Evolutionary conservation across 192 early-diverging fungal genomes (phyloP).

Genomic region (Hyaloraphidium curvatum): DNA sequence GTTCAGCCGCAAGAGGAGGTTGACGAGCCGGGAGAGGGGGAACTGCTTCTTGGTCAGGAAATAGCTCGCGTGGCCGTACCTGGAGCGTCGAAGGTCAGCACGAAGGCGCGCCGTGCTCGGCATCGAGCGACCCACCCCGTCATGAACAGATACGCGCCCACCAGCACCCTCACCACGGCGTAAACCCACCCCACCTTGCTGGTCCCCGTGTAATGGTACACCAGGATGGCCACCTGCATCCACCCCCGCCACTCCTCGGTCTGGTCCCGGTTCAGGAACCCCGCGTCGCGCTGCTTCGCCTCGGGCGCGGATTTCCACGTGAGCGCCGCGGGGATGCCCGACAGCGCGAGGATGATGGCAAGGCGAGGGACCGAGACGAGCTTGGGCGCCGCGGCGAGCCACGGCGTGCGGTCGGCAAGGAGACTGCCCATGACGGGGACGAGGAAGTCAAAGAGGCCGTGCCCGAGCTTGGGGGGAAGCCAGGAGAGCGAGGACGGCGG

Average conservation of each 20-base stretch:
- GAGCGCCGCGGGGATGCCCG: slow-evolving; percentile 20
- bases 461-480: slow-evolving; percentile 21
- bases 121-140: too few species aligned
- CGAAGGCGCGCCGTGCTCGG: too few species aligned
- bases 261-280: slow-evolving; percentile 53
- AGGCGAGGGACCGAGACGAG: slow-evolving; percentile 26
- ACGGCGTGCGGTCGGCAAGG: slow-evolving; percentile 41
- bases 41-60: slow-evolving; percentile 52
- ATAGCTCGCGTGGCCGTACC: slow-evolving; percentile 55
- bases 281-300: slow-evolving; percentile 16
- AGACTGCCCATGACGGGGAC: slow-evolving; percentile 36
- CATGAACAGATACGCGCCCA: slow-evolving; percentile 63
- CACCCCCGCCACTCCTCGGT: slow-evolving; percentile 79
- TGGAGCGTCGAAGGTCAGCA: too few species aligned
- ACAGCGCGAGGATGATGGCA: slow-evolving; percentile 16
- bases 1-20: slow-evolving; percentile 44
- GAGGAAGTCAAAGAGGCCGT: slow-evolving; percentile 28
- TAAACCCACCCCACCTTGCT: slow-evolving; percentile 41
- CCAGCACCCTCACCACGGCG: slow-evolving; percentile 48
- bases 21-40: slow-evolving; percentile 36
- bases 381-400: slow-evolving; percentile 49
- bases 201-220: slow-evolving; percentile 53
- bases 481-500: slow-evolving; percentile 2
- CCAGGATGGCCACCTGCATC: slow-evolving; percentile 56
- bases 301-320: slow-evolving; percentile 21